These are phyloP conservation scores for Paecilomyces fulvus DNA, from an alignment of 2,329 filamentous ascomycete species.

Conservation along the genomic window DNA sequence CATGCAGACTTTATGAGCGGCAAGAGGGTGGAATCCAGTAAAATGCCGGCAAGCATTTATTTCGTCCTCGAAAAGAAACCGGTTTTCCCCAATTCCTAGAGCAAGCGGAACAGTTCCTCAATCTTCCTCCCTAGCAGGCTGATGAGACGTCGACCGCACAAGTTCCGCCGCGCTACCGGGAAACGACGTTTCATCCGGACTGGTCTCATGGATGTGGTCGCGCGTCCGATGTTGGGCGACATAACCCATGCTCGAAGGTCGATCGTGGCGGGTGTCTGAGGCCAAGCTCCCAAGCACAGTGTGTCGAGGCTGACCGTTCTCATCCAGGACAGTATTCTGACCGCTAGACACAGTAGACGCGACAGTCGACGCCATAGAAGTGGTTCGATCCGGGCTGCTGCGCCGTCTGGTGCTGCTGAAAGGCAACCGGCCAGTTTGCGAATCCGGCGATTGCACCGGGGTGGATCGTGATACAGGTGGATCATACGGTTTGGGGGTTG, in stretches of 20 bases:
- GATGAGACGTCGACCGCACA: conserved; percentile 25
- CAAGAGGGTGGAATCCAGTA: conserved; percentile 1
- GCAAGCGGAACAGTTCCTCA: background rate
- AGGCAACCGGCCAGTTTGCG: conserved; percentile 31
- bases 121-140: conserved; percentile 5
- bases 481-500: conserved; percentile 4
- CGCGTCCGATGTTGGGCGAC: conserved; percentile 41
- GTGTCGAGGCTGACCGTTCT: conserved; percentile 17
- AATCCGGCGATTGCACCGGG: conserved; percentile 6
- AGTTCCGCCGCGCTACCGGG: conserved; percentile 38
- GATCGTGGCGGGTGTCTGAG: conserved; percentile 17
- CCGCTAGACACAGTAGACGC: conserved; percentile 29
- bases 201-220: conserved; percentile 39
- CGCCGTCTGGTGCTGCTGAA: conserved; percentile 30
- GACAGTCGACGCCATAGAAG: conserved; percentile 30
- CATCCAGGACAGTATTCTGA: conserved; percentile 15
- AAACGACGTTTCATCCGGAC: conserved; percentile 28
- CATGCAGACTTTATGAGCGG: background rate
- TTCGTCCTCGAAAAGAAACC: background rate
- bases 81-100: background rate
- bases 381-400: conserved; percentile 25
- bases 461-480: conserved; percentile 3
- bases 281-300: conserved; percentile 21
- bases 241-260: conserved; percentile 43
- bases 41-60: background rate